phyloP scores from a whole-genome alignment of 1,139 yeast species.

The Spencermartinsiella ligniputridi region DNA sequence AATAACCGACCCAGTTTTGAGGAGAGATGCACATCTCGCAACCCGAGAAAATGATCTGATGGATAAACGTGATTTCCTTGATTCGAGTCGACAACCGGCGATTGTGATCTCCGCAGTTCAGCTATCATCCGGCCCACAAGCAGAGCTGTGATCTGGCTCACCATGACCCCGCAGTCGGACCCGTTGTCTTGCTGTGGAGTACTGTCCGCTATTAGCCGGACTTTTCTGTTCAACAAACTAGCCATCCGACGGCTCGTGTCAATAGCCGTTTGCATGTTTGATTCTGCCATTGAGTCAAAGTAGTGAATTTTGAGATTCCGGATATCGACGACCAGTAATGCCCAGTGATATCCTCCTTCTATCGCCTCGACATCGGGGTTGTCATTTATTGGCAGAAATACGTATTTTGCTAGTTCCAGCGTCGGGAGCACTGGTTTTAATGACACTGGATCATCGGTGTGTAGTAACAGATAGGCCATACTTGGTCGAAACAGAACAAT shows the following conservation, averaged over 20 bases:
- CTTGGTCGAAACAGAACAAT: constrained; percentile 39
- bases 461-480: constrained; percentile 37
- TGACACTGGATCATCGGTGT: constrained; percentile 25
- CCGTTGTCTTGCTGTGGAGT: constrained; percentile 77
- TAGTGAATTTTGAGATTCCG: constrained; percentile 38
- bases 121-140: constrained; percentile 38
- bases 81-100: constrained; percentile 8
- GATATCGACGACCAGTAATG: constrained; percentile 43
- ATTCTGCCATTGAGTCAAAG: constrained; percentile 44
- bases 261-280: constrained; percentile 39
- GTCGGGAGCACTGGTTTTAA: constrained; percentile 43
- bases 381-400: constrained; percentile 52
- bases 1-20: constrained; percentile 45
- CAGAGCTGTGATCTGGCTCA: constrained; percentile 47
- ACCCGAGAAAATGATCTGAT: constrained; percentile 25
- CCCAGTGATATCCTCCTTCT: constrained; percentile 58
- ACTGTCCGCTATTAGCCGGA: constrained; percentile 29
- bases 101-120: constrained; percentile 1
- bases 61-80: constrained; percentile 11
- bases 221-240: constrained; percentile 25
- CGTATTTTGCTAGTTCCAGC: constrained; percentile 38
- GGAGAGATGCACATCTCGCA: constrained; percentile 35
- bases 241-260: constrained; percentile 35
- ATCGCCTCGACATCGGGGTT: constrained; percentile 42
- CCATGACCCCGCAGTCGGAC: constrained; percentile 72